These are phyloP conservation scores for Eucalyptus guilfoylei DNA, from an alignment of 345 rosid genomes.

Conservation along the genomic window DNA sequence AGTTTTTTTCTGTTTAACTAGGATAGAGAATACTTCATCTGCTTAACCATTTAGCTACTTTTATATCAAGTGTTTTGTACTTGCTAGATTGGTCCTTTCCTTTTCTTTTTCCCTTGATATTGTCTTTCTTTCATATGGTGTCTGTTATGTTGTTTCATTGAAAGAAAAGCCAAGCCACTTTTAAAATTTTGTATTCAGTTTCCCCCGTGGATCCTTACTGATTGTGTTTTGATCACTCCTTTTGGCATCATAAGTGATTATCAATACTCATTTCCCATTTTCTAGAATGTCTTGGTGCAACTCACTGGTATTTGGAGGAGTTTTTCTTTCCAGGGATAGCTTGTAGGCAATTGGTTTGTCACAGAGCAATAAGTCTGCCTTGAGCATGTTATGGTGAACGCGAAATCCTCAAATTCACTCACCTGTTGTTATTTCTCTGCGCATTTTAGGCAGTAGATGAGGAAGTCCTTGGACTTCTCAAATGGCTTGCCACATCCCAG, in stretches of 20 bases:
- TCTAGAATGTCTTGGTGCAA: background rate
- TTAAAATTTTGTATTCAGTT: background rate
- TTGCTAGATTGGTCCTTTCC: background rate
- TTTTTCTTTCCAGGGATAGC: background rate
- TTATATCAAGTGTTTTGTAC: background rate
- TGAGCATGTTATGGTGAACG: background rate
- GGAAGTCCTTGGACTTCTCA: conserved; percentile 71
- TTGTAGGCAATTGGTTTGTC: background rate
- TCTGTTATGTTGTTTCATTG: background rate
- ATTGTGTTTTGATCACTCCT: background rate
- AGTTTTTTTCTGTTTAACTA: background rate
- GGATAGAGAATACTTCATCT: background rate
- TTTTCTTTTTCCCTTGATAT: background rate
- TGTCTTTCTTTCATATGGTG: background rate
- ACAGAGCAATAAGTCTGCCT: background rate
- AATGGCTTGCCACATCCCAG: conserved; percentile 90
- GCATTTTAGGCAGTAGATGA: conserved; percentile 37
- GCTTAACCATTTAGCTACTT: background rate
- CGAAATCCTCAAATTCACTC: background rate
- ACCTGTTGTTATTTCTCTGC: background rate
- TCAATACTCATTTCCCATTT: background rate
- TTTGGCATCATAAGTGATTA: background rate
- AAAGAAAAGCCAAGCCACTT: background rate
- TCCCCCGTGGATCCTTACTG: background rate
- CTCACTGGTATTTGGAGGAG: background rate